Evolutionary conservation across 2,329 filamentous ascomycete genomes (phyloP).

Genomic region (Nemania sp.): DNA sequence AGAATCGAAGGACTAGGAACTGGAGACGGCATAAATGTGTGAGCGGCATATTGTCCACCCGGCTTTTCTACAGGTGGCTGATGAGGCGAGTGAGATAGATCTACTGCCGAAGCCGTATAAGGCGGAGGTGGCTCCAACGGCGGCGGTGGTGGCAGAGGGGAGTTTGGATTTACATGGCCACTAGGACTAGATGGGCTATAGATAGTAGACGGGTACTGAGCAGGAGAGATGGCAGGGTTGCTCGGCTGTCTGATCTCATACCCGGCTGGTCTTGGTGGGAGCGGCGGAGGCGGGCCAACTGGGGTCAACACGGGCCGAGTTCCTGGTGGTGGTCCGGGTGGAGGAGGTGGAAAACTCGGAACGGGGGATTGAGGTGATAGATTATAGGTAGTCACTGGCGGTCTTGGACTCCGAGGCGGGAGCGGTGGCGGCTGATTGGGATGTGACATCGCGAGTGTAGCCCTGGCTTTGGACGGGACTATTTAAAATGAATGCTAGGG

Average conservation of each 20-base stretch:
- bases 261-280: conserved; percentile 40
- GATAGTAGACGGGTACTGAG: conserved; percentile 3
- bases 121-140: conserved; percentile 35
- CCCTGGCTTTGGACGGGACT: background rate
- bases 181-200: conserved; percentile 25
- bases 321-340: conserved; percentile 32
- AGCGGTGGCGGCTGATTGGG: conserved; percentile 38
- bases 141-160: conserved; percentile 40
- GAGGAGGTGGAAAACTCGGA: conserved; percentile 33
- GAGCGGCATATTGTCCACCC: background rate
- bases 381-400: conserved; percentile 20
- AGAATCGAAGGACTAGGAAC: conserved; percentile 17
- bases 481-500: background rate
- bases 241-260: conserved; percentile 31
- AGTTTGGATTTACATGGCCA: conserved; percentile 25
- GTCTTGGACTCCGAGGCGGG: conserved; percentile 41
- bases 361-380: conserved; percentile 16
- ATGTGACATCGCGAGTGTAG: conserved; percentile 30
- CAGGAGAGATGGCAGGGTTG: conserved; percentile 1
- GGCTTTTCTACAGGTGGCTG: conserved; percentile 3
- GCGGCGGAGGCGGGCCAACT: conserved; percentile 30
- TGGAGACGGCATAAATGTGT: background rate
- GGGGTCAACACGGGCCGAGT: conserved; percentile 17
- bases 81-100: conserved; percentile 8
- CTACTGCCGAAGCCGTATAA: conserved; percentile 9